These are phyloP conservation scores for Nitzschia sp. DNA, from an alignment of 108 stramenopile species.

Conservation along the genomic window DNA sequence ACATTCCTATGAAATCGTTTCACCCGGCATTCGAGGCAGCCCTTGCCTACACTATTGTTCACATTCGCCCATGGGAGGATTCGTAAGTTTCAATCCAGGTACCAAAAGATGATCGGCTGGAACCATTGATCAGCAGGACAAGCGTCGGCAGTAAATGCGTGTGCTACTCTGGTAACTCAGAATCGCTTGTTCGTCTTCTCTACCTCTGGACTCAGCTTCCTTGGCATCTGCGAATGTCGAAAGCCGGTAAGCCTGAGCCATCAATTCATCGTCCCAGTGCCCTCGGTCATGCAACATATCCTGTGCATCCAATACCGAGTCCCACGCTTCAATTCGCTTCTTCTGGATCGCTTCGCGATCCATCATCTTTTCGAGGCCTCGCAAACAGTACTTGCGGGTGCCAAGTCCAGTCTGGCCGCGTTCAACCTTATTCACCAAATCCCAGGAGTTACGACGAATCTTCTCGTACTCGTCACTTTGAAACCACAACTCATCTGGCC, in stretches of 20 bases:
- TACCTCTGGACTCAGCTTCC: constrained; percentile 3
- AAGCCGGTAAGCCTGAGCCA: neutral
- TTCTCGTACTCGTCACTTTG: constrained; percentile 6
- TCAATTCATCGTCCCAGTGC: constrained; percentile 6
- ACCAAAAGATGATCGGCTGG: too few species aligned
- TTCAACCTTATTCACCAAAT: constrained; percentile 12
- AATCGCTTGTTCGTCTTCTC: constrained; percentile 11
- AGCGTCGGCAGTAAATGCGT: neutral
- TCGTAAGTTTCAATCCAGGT: too few species aligned
- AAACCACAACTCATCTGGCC: constrained; percentile 8
- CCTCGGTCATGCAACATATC: constrained; percentile 7
- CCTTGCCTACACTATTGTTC: too few species aligned
- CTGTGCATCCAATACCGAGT: constrained; percentile 4
- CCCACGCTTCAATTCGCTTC: constrained; percentile 1
- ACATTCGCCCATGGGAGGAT: too few species aligned
- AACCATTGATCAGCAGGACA: constrained; percentile 16
- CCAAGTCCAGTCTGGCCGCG: constrained; percentile 7
- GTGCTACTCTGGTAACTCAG: neutral
- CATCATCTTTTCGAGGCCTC: constrained; percentile 4
- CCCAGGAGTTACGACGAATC: constrained; percentile 13
- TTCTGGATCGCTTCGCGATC: neutral
- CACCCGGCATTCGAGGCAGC: too few species aligned
- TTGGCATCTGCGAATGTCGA: neutral
- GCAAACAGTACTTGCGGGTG: constrained; percentile 2
- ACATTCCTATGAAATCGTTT: too few species aligned